Evolutionary conservation across 257 asterid genomes (phyloP), one percentile per base, ranked within the genome.

Genomic region (Fraxinus cuspidata): DNA sequence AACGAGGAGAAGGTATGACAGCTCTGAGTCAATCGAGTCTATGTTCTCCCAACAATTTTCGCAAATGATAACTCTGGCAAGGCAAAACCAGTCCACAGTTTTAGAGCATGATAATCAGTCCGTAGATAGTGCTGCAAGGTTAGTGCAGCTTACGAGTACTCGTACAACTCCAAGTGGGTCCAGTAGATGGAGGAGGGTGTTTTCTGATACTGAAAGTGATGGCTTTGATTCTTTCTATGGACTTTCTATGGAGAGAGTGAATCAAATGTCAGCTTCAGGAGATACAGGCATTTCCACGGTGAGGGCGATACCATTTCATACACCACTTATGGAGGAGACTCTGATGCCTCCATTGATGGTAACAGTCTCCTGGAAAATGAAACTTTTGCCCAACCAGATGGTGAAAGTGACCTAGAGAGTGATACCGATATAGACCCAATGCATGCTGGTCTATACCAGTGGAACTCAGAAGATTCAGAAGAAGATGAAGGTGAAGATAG

Each of bases 351-450:
- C n/a, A 80, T 83, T 75, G 97, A 94, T 74, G 91, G 85, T 44
- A 84, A 73, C 74, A 42, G 51, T 42, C 5, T 12, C 10, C 35
- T 89, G 81, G 97, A 78, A 69, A 82, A 85, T 74, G 93, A 86
- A 34, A 84, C 84, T 67, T 80, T 82, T 64, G 87, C 71, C 58
- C 85, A 72, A 77, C 80, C 81, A 31, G 87, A 74, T 84, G 88
- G 85, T 80, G 91, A 79, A 74, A 86, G 93, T 81, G 97, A 84
- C 44, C 72, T 75, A 25, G 97, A 93, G 40, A 86, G 89, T 82
- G 97, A 90, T 79, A 88, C 88, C 37, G 98, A 93, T 85, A 93
- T 96, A 64, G 97, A 96, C 77, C 99, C 99, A 56, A 96, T 93
- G 99, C 88, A 90, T 81, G 97, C 96, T 0, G 99, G 97, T 42